Evolutionary conservation across 495 filamentous ascomycete species (phyloP), one percentile per base, ranked within the genome.

Genomic region (Penicillium nucicola): DNA sequence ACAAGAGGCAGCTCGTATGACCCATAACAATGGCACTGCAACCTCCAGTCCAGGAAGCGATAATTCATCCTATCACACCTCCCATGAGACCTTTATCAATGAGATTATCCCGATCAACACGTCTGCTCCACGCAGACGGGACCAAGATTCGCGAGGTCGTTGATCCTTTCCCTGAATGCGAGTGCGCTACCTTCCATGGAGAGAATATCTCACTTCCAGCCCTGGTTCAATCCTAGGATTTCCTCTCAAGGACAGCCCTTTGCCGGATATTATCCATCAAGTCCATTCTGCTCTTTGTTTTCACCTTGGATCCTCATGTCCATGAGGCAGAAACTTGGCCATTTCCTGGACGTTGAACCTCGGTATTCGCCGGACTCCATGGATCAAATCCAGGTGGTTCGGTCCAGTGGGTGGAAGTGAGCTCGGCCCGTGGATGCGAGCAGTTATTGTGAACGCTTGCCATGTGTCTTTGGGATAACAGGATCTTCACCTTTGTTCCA

Each of bases 1-100:
- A 25, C 73, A 79, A 47, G 77, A 77, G 50, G 71, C 77, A 5
- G 57, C 72, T 28, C 69, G 77, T 11, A 80, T 80, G 77, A 52
- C 67, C 9, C 63, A 59, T 17, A 64, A 70, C 11, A 53, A 39
- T 42, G 34, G 41, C 28, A 20, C 25, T 38, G 30, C 44, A 5
- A 39, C 31, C 30, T 37, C 35, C 36, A 52, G 45, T 37, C 36
- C 50, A 30, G 52, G 53, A 30, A 45, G 52, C 19, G 53, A 61
- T 23, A 50, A 32, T 13, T 57, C 60, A 8, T 52, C 50, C 8
- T 45, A 58, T 22, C 51, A 68, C 3, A 35, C 50, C 7, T 45
- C 64, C 30, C 11, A 20, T 25, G 73, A 79, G 46, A 67, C 70
- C 0, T 80, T 76, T 52, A 78, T 80, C 60, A 79, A 79, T 53